Conservation (phyloP, 140 eudicot species). For the Cichorium intybus region DNA sequence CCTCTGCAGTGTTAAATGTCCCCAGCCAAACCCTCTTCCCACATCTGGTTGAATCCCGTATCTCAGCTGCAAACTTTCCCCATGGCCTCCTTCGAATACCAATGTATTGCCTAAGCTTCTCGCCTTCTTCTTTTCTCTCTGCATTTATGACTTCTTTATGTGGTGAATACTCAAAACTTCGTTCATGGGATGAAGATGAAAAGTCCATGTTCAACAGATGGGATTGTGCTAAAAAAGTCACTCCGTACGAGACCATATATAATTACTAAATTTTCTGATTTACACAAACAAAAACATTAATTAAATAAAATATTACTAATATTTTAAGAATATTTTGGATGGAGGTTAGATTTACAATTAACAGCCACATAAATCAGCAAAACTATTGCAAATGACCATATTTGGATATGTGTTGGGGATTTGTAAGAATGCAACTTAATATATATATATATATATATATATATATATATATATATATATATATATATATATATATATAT, state of each 20-base stretch:
- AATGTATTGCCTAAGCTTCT: conserved; percentile 29
- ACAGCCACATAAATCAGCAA: background rate
- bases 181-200: background rate
- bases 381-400: background rate
- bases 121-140: conserved; percentile 17
- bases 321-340: background rate
- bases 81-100: conserved; percentile 53
- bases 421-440: too few species aligned
- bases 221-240: background rate
- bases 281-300: background rate
- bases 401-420: too few species aligned
- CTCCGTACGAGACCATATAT: background rate
- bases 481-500: too few species aligned
- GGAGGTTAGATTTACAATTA: background rate
- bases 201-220: conserved; percentile 6
- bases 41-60: conserved; percentile 49
- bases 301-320: background rate
- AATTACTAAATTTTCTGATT: background rate
- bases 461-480: too few species aligned
- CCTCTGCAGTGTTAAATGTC: conserved; percentile 54
- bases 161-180: background rate
- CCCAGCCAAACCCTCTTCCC: conserved; percentile 59
- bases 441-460: too few species aligned
- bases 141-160: background rate
- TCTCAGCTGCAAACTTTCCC: conserved; percentile 61